Evolutionary conservation across 2,329 filamentous ascomycete species (phyloP), one percentile per base, ranked within the genome.

Genomic region (Aureobasidium sp.): DNA sequence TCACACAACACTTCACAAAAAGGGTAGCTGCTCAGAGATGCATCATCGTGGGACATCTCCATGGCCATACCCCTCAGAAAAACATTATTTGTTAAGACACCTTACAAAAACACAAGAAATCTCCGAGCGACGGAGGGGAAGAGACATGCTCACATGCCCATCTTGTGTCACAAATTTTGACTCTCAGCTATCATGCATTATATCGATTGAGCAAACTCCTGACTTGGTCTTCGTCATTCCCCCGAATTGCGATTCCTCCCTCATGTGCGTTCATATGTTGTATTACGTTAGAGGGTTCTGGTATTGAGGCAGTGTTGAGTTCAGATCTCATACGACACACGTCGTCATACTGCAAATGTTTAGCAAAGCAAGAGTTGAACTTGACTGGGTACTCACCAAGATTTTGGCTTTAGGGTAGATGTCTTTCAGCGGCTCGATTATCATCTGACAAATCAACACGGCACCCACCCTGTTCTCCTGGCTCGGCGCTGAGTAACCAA

Each of bases 391-490:
- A 59, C 56, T 41, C 20, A 59, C 56, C 23, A 59, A 32, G 23
- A 59, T 48, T 34, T 50, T 59, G 5, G 56, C 56, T 8, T 59
- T 59, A 7, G 56, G 44, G n/a, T 48, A 59, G n/a, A 59, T 59
- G 23, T 48, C 56, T n/a, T 59, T 59, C 34, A 59, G 34, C 4
- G 56, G 56, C 12, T 50, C 44, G 23, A 59, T 47, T 13, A 59
- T 41, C 56, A 59, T 59, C 44, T 59, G 56, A 41, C 56, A 59
- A 7, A 50, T 17, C 17, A 48, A 26, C 32, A 59, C 44, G n/a
- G 44, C 56, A 8, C 42, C 34, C 5, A 41, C 26, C 12, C 56
- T 48, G 5, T 59, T 59, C 10, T 50, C 56, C 23, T 50, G 53
- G 36, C 27, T 32, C 5, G 53, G 41, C 8, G 53, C 44, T 3